A percentile compares a stretch with the other conserved stretches of the same genome.
These are phyloP conservation scores for Gnomoniopsis sp. DNA, from an alignment of 2,329 filamentous ascomycete species.

Conservation along the genomic window DNA sequence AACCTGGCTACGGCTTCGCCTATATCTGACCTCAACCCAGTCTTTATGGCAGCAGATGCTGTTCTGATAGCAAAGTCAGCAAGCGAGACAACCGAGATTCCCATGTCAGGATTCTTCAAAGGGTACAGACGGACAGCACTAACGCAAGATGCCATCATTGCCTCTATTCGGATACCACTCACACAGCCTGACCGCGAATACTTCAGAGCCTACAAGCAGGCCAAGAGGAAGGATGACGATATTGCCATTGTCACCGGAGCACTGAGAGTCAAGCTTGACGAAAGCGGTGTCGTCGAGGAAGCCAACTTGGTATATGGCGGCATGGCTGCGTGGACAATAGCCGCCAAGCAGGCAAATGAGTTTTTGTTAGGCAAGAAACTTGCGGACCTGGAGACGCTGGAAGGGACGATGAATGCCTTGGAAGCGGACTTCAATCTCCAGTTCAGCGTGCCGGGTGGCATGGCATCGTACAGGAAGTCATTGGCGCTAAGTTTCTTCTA, in stretches of 20 bases:
- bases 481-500: slow-evolving; percentile 94
- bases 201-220: slow-evolving; percentile 89
- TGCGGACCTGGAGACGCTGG: slow-evolving; percentile 76
- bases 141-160: slow-evolving; percentile 76
- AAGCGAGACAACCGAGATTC: slow-evolving; percentile 73
- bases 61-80: slow-evolving; percentile 77
- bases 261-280: slow-evolving; percentile 68
- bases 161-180: slow-evolving; percentile 79
- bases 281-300: slow-evolving; percentile 66
- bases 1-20: slow-evolving; percentile 93
- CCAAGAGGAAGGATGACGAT: slow-evolving; percentile 96
- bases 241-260: slow-evolving; percentile 96
- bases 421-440: slow-evolving; percentile 83
- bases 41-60: slow-evolving; percentile 83
- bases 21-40: slow-evolving; percentile 93
- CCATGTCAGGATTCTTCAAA: slow-evolving; percentile 89
- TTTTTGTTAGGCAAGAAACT: slow-evolving; percentile 77
- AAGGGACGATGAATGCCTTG: slow-evolving; percentile 86
- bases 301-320: slow-evolving; percentile 87
- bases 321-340: slow-evolving; percentile 90
- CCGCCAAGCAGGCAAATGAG: slow-evolving; percentile 72
- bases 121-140: slow-evolving; percentile 86
- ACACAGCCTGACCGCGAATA: slow-evolving; percentile 74
- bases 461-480: slow-evolving; percentile 93
- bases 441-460: slow-evolving; percentile 91